Conservation (phyloP, 371 early-diverging fungal genomes). For the Mortierella sp. region DNA sequence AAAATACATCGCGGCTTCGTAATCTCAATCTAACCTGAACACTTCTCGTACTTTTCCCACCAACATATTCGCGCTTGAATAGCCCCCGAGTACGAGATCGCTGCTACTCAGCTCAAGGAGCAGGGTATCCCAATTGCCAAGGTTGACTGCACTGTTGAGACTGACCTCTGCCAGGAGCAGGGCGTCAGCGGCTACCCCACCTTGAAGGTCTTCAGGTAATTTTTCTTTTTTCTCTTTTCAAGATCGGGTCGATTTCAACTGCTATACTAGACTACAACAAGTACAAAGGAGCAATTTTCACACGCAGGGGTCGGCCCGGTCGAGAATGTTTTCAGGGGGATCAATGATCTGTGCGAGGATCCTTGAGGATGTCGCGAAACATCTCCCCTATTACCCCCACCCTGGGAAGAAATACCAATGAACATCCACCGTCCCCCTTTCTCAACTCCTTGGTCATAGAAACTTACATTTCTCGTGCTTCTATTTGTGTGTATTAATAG, state of each 20-base stretch:
- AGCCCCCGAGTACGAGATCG: conserved; percentile 94
- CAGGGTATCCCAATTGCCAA: conserved; percentile 84
- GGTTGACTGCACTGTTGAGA: conserved; percentile 95
- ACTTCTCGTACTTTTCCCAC: conserved; percentile 6
- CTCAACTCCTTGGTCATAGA: background rate
- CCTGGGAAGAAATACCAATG: background rate
- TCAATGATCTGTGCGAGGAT: background rate
- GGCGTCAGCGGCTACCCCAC: conserved; percentile 94
- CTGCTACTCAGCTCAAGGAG: conserved; percentile 85
- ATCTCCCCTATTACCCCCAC: background rate
- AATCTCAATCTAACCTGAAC: no score
- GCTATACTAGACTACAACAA: background rate
- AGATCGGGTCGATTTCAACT: background rate
- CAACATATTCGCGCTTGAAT: conserved; percentile 9
- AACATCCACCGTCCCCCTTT: background rate
- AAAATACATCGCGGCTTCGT: no score
- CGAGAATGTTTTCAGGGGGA: conserved; percentile 6
- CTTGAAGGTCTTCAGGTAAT: conserved; percentile 84
- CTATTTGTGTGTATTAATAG: conserved; percentile 20
- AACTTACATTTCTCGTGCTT: background rate
- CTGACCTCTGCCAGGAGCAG: conserved; percentile 83
- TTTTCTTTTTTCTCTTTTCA: background rate
- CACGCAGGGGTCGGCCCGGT: conserved; percentile 4
- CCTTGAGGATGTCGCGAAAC: background rate
- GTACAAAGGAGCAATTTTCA: background rate